Conservation (phyloP, 108 stramenopile genomes). For the Thalassiosira profunda region DNA sequence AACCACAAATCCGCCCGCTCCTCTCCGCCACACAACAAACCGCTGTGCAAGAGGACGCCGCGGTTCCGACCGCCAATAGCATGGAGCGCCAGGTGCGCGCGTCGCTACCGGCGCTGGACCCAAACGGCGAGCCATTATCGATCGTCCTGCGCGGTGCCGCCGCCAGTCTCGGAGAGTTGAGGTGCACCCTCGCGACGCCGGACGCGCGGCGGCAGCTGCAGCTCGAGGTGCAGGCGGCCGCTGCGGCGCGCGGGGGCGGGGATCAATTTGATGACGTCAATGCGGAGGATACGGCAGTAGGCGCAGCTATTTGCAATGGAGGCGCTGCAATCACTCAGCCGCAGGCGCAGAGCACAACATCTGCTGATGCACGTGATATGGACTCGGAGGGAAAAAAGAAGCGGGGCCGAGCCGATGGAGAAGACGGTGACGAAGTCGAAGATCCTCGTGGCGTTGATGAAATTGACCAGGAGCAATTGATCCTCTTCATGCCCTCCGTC, state of each 20-base stretch:
- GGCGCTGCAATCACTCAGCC: background rate
- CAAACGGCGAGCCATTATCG: conserved; percentile 45
- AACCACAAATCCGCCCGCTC: too few relatives aligned
- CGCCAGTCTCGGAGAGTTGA: conserved; percentile 34
- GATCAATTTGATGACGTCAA: conserved; percentile 18
- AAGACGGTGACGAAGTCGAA: background rate
- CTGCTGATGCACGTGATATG: background rate
- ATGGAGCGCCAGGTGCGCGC: conserved; percentile 14
- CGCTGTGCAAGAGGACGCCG: too few relatives aligned
- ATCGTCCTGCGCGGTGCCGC: conserved; percentile 38
- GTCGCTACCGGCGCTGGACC: conserved; percentile 39
- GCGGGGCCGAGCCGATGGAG: conserved; percentile 23
- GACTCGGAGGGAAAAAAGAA: background rate
- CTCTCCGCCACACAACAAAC: too few relatives aligned
- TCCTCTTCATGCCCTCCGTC: conserved; percentile 32
- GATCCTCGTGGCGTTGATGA: conserved; percentile 16
- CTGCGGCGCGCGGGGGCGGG: background rate
- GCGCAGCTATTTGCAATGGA: background rate
- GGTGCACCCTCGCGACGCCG: conserved; percentile 14
- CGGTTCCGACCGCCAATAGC: background rate
- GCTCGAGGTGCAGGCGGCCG: background rate
- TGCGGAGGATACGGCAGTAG: background rate
- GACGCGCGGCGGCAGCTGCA: conserved; percentile 11
- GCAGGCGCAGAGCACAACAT: background rate
- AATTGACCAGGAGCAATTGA: conserved; percentile 21